phyloP scores from a whole-genome alignment of 345 rosid genomes.

The Corchorus capsularis region DNA sequence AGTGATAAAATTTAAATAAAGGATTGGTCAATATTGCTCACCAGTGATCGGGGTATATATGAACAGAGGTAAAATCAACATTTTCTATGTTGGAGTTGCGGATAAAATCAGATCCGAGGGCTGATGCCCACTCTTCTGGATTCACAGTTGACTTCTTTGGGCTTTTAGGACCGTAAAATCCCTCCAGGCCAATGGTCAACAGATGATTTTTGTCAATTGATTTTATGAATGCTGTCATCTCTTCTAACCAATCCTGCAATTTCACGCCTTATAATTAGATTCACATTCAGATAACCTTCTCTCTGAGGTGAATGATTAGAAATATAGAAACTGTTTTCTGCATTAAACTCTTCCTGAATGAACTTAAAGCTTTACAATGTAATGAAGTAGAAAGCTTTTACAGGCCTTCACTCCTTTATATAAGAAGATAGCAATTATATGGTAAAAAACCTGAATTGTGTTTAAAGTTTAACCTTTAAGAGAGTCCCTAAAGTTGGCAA shows the following conservation, averaged over 20 bases:
- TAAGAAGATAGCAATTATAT: not conserved
- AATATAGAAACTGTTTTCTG: not conserved
- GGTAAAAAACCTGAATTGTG: not conserved
- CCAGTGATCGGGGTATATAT: slow-evolving; percentile 96
- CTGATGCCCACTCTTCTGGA: slow-evolving; percentile 82
- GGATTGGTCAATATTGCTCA: slow-evolving; percentile 30
- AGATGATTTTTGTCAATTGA: slow-evolving; percentile 88
- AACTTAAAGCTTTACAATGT: not conserved
- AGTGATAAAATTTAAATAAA: slow-evolving; percentile 4
- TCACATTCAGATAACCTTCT: not conserved
- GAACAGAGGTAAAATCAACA: slow-evolving; percentile 89
- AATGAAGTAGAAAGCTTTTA: not conserved
- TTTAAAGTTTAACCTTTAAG: not conserved
- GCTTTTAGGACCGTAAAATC: slow-evolving; percentile 87
- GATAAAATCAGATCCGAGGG: slow-evolving; percentile 86
- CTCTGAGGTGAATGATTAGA: not conserved
- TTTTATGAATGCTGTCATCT: slow-evolving; percentile 82
- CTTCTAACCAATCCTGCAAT: slow-evolving; percentile 84
- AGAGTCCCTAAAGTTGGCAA: not conserved
- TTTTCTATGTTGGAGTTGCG: slow-evolving; percentile 58
- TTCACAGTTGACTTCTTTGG: slow-evolving; percentile 74
- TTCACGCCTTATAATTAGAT: slow-evolving; percentile 15
- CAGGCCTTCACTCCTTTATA: not conserved
- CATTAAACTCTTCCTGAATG: not conserved
- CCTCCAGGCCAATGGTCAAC: slow-evolving; percentile 88